Percentiles rank a stretch among this genome's conserved stretches.
Conservation (phyloP, 495 filamentous ascomycete species). For the Sabuloglossum arenarium region DNA sequence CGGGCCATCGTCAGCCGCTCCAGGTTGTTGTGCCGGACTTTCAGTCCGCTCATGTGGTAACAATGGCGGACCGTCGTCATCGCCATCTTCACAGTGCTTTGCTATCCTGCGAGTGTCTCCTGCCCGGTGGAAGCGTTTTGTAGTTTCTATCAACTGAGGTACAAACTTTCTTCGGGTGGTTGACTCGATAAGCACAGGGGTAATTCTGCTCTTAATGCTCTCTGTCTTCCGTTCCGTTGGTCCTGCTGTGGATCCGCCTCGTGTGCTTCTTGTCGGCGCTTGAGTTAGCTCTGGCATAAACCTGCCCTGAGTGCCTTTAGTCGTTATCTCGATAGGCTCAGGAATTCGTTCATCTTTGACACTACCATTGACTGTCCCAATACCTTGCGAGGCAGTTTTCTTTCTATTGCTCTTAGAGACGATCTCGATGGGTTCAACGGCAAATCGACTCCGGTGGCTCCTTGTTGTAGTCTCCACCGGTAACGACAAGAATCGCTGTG, state of each 20-base stretch:
- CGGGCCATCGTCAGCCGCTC: background rate
- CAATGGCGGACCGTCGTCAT: background rate
- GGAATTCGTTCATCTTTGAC: background rate
- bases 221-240: background rate
- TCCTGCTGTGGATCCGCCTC: background rate
- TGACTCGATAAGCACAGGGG: background rate
- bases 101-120: conserved; percentile 10
- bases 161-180: conserved; percentile 25
- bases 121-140: conserved; percentile 25
- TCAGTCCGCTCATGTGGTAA: background rate
- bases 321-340: background rate
- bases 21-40: background rate
- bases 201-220: background rate
- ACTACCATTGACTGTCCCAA: background rate
- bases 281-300: background rate
- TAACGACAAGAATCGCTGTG: background rate
- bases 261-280: background rate
- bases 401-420: background rate
- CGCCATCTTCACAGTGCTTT: background rate
- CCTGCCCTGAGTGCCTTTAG: background rate
- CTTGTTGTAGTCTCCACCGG: background rate
- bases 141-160: conserved; percentile 37
- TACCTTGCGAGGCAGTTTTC: background rate
- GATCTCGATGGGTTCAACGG: background rate
- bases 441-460: background rate